Evolutionary conservation across 768 basidiomycete genomes (phyloP), one percentile per base, ranked within the genome.

Genomic region (Arthromyces matolae): DNA sequence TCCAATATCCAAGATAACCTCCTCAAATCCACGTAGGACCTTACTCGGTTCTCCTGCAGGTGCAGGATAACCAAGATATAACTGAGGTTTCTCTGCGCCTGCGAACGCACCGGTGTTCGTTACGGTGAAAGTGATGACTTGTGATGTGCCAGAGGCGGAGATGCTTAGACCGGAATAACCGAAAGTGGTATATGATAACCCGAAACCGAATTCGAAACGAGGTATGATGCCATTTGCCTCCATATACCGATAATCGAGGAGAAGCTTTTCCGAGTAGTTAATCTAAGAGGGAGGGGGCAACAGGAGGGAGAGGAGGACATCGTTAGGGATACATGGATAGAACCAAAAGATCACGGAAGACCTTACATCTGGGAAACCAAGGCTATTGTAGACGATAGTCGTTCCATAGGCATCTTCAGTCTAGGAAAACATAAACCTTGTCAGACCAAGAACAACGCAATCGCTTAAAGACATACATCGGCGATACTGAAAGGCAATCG

Each of bases 401-500:
- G 72, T 78, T 1, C 67, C 71, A 52, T 76, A 78, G 13, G 64
- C 64, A 9, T 41, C 57, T 53, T 72, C 71, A 28, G 60, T 60
- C 71, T 73, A 50, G 4, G n/a, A 20, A 45, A 49, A 33, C n/a
- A 27, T 9, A 40, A 19, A 39, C 22, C 28, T 31, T 38, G 14
- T 12, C 16, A 1, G 7, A 31, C 23, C 29, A 19, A 18, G 23
- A 33, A 46, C 3, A 8, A 6, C 8, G 5, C 4, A 16, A 24
- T 19, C 7, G 16, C 20, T 5, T 18, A n/a, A n/a, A n/a, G n/a
- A n/a, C 8, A 57, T 69, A 72, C 74, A 58, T 89, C 83, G 2
- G 83, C 85, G 56, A 93, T 86, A 10, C 86, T 82, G 60, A 82
- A 86, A 0, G 84, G 81, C n/a, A 86, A 63, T 32, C 83, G 75